Conservation (phyloP, 148 eudicot species). For the Beta vulgaris region DNA sequence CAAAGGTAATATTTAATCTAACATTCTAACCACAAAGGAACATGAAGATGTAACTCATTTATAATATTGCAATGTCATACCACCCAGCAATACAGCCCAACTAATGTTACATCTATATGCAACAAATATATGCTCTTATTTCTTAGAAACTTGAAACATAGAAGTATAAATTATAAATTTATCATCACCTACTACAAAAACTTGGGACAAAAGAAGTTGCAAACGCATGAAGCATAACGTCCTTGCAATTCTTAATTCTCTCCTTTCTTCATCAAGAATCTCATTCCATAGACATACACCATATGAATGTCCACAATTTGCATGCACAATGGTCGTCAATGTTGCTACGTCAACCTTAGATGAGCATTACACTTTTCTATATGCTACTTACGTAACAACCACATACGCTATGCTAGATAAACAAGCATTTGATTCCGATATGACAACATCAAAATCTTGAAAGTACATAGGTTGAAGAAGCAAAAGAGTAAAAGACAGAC, state of each 20-base stretch:
- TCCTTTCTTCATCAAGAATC: slow-evolving; percentile 1
- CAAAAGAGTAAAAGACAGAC: not conserved
- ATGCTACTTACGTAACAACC: slow-evolving; percentile 1
- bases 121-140: not conserved
- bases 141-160: not conserved
- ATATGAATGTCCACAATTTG: not conserved
- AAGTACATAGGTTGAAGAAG: not conserved
- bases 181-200: no score
- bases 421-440: not conserved
- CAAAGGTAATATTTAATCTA: no score
- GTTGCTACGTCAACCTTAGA: slow-evolving; percentile 1
- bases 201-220: slow-evolving; percentile 2
- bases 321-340: not conserved
- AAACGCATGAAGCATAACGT: slow-evolving; percentile 3
- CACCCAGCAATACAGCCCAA: not conserved
- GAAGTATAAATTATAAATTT: no score
- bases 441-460: not conserved
- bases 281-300: not conserved
- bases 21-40: no score
- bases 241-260: not conserved
- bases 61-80: not conserved
- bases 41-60: not conserved
- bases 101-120: not conserved
- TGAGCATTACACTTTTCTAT: not conserved
- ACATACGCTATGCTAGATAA: slow-evolving; percentile 10